Percentiles rank a stretch among this genome's conserved stretches.
phyloP scores from a whole-genome alignment of 2,329 filamentous ascomycete species.

The Sordariomycetes sp. region DNA sequence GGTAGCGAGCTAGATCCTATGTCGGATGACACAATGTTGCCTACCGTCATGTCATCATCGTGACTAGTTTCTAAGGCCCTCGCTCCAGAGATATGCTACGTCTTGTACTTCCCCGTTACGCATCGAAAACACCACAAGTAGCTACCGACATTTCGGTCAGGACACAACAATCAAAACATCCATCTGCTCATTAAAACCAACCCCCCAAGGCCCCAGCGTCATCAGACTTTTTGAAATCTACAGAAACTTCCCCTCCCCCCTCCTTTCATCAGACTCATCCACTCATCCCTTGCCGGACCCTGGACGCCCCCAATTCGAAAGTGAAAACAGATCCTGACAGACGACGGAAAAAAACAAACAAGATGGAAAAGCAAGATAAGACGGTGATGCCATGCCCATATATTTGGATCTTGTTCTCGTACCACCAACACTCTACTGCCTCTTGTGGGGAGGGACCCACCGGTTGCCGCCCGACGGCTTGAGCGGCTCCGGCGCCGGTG shows the following conservation, averaged over 20 bases:
- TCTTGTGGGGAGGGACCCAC: constrained; percentile 39
- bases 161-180: background rate
- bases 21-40: no score
- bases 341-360: background rate
- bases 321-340: background rate
- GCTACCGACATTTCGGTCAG: background rate
- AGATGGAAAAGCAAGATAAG: background rate
- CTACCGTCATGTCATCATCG: no score
- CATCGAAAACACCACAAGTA: background rate
- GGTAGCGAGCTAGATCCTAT: no score
- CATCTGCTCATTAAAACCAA: background rate
- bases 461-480: constrained; percentile 41
- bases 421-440: constrained; percentile 12
- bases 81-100: background rate
- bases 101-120: background rate
- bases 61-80: no score
- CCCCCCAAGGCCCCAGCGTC: background rate
- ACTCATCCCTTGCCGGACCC: background rate
- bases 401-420: background rate
- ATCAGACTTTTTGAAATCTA: background rate
- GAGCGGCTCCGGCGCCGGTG: constrained; percentile 29
- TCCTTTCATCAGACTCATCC: background rate
- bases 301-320: background rate
- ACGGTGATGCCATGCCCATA: background rate
- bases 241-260: background rate